Evolutionary conservation across 225 moss, liverwort and hornwort species (phyloP).

Genomic region (Pseudoscleropodium purum): DNA sequence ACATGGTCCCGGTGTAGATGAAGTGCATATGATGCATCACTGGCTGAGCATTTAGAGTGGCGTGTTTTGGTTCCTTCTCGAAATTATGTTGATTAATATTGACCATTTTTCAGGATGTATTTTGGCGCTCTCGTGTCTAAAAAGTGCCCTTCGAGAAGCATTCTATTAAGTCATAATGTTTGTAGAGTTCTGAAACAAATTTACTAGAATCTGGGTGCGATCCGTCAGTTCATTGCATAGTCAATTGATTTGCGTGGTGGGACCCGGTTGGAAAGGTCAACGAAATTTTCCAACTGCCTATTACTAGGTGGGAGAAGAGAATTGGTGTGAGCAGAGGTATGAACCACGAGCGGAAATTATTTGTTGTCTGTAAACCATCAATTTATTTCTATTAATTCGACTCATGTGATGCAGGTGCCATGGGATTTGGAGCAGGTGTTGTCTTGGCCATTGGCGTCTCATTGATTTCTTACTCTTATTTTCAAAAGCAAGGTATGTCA

Average conservation of each 20-base stretch:
- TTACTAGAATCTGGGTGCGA: neutral
- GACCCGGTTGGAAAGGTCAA: neutral
- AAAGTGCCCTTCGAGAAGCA: neutral
- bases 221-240: neutral
- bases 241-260: neutral
- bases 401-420: conserved; percentile 35
- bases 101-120: neutral
- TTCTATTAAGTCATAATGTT: neutral
- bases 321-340: neutral
- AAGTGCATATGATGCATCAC: neutral
- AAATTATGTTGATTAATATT: neutral
- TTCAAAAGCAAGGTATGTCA: conserved; percentile 60
- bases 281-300: neutral
- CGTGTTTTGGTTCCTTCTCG: neutral
- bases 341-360: neutral
- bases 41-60: neutral
- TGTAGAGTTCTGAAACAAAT: neutral
- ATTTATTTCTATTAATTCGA: neutral
- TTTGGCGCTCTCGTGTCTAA: neutral
- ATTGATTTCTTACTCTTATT: conserved; percentile 51
- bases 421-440: conserved; percentile 64
- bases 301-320: neutral
- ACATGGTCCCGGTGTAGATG: neutral
- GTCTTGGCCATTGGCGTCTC: conserved; percentile 68
- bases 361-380: neutral